Evolutionary conservation across 306 rosid genomes (phyloP).

Genomic region (Glycine tomentella): DNA sequence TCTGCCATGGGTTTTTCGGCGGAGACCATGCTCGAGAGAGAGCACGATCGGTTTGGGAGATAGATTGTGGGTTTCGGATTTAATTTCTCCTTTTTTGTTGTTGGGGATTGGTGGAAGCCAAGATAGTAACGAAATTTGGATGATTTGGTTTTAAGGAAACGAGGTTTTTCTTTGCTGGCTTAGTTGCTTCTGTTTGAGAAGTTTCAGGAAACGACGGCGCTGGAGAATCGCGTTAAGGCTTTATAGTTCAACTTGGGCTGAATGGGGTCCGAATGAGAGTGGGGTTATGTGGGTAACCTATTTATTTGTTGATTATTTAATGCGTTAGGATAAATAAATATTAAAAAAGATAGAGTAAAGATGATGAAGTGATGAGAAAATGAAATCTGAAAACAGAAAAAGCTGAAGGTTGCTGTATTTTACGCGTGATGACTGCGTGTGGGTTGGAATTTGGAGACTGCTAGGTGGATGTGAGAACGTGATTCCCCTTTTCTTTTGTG

Average conservation of each 20-base stretch:
- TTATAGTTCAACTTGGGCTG: background rate
- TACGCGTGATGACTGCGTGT: conserved; percentile 30
- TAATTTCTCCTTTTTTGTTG: background rate
- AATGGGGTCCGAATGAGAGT: background rate
- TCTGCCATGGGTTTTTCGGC: background rate
- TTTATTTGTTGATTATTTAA: background rate
- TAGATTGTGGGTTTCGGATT: background rate
- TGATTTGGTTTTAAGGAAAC: background rate
- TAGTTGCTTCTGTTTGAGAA: background rate
- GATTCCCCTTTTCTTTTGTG: background rate
- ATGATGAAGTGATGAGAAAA: background rate
- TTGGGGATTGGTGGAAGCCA: background rate
- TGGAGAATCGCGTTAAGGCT: background rate
- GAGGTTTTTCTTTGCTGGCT: background rate
- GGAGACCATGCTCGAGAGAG: conserved; percentile 13
- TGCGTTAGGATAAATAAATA: no score
- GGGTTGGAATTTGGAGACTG: background rate
- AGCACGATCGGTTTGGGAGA: background rate
- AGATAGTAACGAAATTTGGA: background rate
- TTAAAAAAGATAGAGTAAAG: background rate
- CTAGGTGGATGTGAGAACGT: background rate
- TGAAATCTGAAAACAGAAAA: background rate
- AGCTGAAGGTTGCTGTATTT: background rate
- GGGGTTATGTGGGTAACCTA: background rate
- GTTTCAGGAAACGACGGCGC: background rate